Base-by-base conservation (phyloP, 2,329 filamentous ascomycete genomes). In the Whalleya microplaca region DNA sequence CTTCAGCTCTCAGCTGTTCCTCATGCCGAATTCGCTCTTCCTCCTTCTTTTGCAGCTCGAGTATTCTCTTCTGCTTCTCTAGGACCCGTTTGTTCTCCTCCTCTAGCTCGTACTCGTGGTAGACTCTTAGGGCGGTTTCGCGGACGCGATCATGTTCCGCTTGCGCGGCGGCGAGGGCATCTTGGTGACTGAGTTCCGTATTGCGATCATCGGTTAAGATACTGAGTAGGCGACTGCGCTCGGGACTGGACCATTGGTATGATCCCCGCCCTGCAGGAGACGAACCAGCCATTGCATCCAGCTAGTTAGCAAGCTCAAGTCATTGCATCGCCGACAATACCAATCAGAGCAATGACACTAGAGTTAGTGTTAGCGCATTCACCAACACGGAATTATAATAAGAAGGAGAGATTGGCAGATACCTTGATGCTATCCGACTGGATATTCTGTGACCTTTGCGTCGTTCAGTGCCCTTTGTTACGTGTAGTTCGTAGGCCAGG, bases 81-180 rank as follows among this genome's bases (percentile, higher is more conserved):
- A 65, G 60, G 23, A 73, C 45, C 18, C 67, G 63, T 21, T 62
- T 62, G 19, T 63, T 64, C 59, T 81, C 75, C 59, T 79, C 73
- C 49, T 78, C 70, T 16, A 80, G 65, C 56, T 79, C 73, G 55
- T 84, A 75, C 41, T 81, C 71, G 56, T 80, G 72, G 53, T 76
- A 80, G 6, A 79, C 78, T 16, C 76, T 73, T 37, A 83, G 70
- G 7, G 82, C 82, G 27, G 73, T 73, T 51, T 80, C 73, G 23
- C 81, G 80, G 10, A 94, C 82, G 23, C 83, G 80, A 40, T 89
- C 83, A 70, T 92, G 90, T 66, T 88, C 83, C 14, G 79, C 78
- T 47, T 84, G 84, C 3, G 88, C 88, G 45, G 83, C 82, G 45
- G 83, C 83, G 16, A 94, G 80, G 14, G 88, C 88, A 64, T 86